Evolutionary conservation across 768 basidiomycete genomes (phyloP).

Genomic region (Lactifluus pinguis): DNA sequence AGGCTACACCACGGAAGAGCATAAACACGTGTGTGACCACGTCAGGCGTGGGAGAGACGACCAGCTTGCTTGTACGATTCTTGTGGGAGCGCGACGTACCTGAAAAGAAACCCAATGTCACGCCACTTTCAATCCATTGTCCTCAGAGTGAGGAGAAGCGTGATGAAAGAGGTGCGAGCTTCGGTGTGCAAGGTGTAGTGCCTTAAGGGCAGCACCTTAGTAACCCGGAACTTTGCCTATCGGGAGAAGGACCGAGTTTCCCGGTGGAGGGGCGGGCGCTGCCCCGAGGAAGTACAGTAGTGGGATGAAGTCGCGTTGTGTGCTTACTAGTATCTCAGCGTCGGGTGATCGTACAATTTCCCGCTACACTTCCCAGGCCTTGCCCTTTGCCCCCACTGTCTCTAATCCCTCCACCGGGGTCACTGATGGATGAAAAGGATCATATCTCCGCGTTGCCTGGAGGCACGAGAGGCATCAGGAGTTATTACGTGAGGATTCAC

Average conservation of each 20-base stretch:
- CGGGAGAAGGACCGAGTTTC: slow-evolving; percentile 22
- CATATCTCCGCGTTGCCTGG: background rate
- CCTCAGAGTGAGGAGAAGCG: slow-evolving; percentile 24
- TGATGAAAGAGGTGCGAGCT: slow-evolving; percentile 40
- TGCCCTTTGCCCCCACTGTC: too few species aligned
- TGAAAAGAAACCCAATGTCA: background rate
- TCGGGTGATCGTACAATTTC: too few species aligned
- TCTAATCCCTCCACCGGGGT: slow-evolving; percentile 1
- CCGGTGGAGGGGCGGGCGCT: too few species aligned
- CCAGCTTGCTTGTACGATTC: slow-evolving; percentile 33
- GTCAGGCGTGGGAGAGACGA: slow-evolving; percentile 34
- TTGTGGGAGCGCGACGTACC: slow-evolving; percentile 34
- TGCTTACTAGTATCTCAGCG: too few species aligned
- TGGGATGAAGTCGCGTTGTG: too few species aligned
- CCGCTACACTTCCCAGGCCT: too few species aligned
- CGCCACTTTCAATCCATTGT: background rate
- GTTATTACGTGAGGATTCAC: background rate
- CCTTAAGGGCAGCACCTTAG: slow-evolving; percentile 27
- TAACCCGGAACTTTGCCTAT: slow-evolving; percentile 27
- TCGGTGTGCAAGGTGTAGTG: slow-evolving; percentile 22
- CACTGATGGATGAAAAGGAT: slow-evolving; percentile 2
- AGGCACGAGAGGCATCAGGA: background rate
- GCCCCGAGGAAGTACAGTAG: too few species aligned
- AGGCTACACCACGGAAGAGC: slow-evolving; percentile 34
- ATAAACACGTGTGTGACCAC: slow-evolving; percentile 39